Conservation (phyloP, 441 rosid species). For the Raphanus hybrid region DNA sequence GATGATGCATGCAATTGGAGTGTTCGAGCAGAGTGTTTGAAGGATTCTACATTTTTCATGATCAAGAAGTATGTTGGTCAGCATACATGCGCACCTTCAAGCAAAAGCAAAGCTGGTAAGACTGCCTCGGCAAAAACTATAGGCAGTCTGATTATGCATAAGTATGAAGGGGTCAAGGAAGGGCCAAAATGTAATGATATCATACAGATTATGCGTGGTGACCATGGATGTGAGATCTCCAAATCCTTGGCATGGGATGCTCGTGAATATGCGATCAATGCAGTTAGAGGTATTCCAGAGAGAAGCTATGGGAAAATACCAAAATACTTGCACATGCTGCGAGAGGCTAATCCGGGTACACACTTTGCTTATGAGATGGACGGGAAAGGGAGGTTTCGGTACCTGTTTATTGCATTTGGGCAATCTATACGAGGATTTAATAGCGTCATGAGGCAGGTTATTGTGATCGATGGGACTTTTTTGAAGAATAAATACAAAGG, state of each 20-base stretch:
- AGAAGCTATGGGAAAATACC: neutral
- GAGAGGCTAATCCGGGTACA: neutral
- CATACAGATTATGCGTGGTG: neutral
- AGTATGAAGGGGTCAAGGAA: neutral
- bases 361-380: neutral
- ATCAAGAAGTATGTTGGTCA: neutral
- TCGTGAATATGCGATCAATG: neutral
- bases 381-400: neutral
- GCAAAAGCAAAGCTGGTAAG: neutral
- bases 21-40: neutral
- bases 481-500: neutral
- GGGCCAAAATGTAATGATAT: neutral
- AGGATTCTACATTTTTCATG: neutral
- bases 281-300: neutral
- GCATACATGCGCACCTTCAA: neutral
- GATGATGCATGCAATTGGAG: neutral
- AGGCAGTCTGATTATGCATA: neutral
- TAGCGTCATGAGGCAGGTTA: neutral
- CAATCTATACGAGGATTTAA: neutral
- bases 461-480: neutral
- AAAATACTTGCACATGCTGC: neutral
- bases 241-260: neutral
- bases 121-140: neutral
- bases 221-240: neutral
- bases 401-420: neutral